Base-by-base conservation (phyloP, 176 grass and related monocot species). In the Musa acuminata region DNA sequence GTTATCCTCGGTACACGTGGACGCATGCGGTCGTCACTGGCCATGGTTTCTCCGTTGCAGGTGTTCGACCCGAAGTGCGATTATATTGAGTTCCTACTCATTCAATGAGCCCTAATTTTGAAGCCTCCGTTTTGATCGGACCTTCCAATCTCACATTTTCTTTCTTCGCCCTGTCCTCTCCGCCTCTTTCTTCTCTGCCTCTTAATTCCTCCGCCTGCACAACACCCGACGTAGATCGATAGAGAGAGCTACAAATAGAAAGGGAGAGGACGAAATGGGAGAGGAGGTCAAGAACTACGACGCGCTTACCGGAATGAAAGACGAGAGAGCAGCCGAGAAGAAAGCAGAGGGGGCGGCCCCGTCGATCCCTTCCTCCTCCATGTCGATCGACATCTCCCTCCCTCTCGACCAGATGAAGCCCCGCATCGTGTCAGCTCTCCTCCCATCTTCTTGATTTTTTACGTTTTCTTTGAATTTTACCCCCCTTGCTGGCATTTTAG, bases 331-430 rank as follows among this genome's bases (percentile, higher is more conserved):
- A 50, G 19, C 19, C 19, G 12, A 43, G 35, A 4, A 0, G 16
- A 13, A 8, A 52, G 51, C 52, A 52, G 57, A 53, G 69, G 50
- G 49, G 9, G 51, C 60, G 22, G 78, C 71, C 24, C 77, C 12
- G 17, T 72, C 80, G 29, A 79, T 93, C 72, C 90, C 88, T 72
- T 87, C 84, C 6, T 87, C 81, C 20, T 0, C 72, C 22, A 54
- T 82, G 9, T 21, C 82, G 8, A 74, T 99, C 74, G 90, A 99
- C 76, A 99, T 94, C 82, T 72, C 84, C 49, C 80, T 99, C 50
- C 86, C 88, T 50, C 88, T 99, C 2, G 78, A 79, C 3, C 80
- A 91, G 51, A 94, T 99, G 86, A 84, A 82, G 25, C 88, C 90
- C 51, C 82, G 55, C 51, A 81, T 99, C 83, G 82, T 99, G 95